Evolutionary conservation across 169 alveolate species (phyloP).

Genomic region (Plasmodium malariae): DNA sequence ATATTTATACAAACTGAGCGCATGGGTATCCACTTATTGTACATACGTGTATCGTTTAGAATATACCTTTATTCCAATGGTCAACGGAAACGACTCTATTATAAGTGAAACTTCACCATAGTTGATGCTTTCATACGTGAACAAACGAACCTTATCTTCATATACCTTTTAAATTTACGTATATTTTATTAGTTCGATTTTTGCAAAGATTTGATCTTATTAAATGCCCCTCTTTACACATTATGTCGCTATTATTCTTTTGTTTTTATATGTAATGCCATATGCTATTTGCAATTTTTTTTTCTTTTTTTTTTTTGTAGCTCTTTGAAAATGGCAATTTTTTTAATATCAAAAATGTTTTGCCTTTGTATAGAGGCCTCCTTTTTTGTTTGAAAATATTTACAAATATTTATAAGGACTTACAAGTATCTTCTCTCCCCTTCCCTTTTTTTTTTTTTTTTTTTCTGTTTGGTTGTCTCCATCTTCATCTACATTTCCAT

Average conservation of each 20-base stretch:
- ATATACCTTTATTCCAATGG: too few relatives aligned
- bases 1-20: too few relatives aligned
- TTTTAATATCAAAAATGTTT: background rate
- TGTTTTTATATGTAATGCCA: background rate
- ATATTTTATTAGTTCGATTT: too few relatives aligned
- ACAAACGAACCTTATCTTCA: too few relatives aligned
- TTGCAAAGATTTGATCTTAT: too few relatives aligned
- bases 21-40: too few relatives aligned
- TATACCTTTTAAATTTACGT: too few relatives aligned
- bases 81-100: too few relatives aligned
- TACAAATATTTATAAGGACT: background rate
- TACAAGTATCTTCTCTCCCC: background rate
- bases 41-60: too few relatives aligned
- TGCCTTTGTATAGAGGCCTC: background rate
- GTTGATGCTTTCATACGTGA: too few relatives aligned
- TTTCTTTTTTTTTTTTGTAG: background rate
- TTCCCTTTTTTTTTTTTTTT: slow-evolving; percentile 12
- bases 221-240: background rate
- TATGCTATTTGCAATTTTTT: background rate
- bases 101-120: too few relatives aligned
- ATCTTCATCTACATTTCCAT: background rate
- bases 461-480: background rate
- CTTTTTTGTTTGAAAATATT: background rate
- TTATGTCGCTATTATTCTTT: background rate
- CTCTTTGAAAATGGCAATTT: background rate